Conservation (phyloP, 2,329 filamentous ascomycete genomes). For the Penicillium sp. region DNA sequence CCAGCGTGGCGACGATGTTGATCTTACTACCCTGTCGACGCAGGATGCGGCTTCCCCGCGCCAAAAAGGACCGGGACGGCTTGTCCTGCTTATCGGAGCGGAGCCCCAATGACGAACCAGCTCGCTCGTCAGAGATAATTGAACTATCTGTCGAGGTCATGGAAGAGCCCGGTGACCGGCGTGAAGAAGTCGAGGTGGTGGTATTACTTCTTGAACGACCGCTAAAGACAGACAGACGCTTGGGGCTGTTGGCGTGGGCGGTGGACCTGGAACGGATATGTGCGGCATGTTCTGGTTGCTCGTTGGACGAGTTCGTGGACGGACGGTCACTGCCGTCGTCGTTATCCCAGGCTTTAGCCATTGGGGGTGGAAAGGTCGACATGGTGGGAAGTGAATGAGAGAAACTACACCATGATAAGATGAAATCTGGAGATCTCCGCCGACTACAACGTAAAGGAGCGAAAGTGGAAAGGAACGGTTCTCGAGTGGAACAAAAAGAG, state of each 20-base stretch:
- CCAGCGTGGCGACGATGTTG: conserved; percentile 41
- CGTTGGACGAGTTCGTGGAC: conserved; percentile 33
- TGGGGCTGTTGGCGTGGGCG: conserved; percentile 38
- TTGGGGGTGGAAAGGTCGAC: conserved; percentile 7
- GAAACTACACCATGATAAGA: conserved; percentile 12
- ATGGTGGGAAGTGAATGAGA: conserved; percentile 2
- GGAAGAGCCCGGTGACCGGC: conserved; percentile 47
- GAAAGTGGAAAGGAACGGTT: conserved; percentile 9
- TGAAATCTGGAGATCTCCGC: conserved; percentile 11
- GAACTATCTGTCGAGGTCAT: conserved; percentile 39
- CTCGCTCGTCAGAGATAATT: conserved; percentile 32
- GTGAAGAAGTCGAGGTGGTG: conserved; percentile 51
- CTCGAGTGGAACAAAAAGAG: conserved; percentile 7
- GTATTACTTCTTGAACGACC: conserved; percentile 45
- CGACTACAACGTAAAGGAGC: conserved; percentile 4
- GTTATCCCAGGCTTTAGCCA: conserved; percentile 16
- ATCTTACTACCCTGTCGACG: conserved; percentile 49
- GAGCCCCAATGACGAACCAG: conserved; percentile 26
- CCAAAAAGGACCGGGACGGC: conserved; percentile 41
- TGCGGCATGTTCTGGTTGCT: conserved; percentile 33
- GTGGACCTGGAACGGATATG: conserved; percentile 39
- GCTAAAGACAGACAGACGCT: conserved; percentile 41
- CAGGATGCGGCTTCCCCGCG: conserved; percentile 47
- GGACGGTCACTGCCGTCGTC: conserved; percentile 32
- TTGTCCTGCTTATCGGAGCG: conserved; percentile 36